Base-by-base conservation (phyloP, 345 rosid genomes). In the Sonneratia caseolaris region DNA sequence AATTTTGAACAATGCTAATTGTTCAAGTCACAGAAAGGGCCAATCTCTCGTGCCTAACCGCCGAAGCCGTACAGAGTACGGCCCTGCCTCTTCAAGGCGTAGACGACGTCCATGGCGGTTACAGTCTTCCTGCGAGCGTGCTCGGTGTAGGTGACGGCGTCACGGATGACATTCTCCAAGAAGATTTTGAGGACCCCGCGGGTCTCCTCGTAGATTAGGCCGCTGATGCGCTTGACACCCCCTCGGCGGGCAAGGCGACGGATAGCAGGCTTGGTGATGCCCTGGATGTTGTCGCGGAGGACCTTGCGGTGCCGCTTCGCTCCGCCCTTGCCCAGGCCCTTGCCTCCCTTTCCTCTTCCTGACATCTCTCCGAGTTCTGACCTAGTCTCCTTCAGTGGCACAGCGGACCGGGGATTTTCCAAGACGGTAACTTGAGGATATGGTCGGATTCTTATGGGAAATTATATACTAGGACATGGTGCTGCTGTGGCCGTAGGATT, bases 151-250 rank as follows among this genome's bases (percentile, higher is more conserved):
- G 83, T 75, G 6, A 80, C 78, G 0, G 77, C 80, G 11, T 81
- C 79, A 0, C 81, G 69, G 37, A 80, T 77, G 40, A 80, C 81
- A 24, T 80, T 80, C 76, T 80, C 81, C 8, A 80, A 62, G 15
- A 77, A 80, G 71, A 80, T 77, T 79, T 80, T 80, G 21, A 80
- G 74, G 14, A 80, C 80, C 0, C 81, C 83, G 6, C 83, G 74
- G 27, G 83, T 81, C 68, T 81, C 83, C 64, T 81, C 81, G 66
- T 81, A 81, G 69, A 81, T 81, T 18, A 81, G 74, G 10, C 83
- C 83, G 68, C 79, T 77, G 55, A 81, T 81, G 19, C 81, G 78
- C 81, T 81, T 77, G 37, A 81, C 81, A 0, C 83, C 81, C 2
- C 81, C 83, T 66, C 81, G 79, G 40, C 81, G 70, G 12, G 81